Base-by-base conservation (phyloP, 2,329 filamentous ascomycete species). In the Capronia epimyces region DNA sequence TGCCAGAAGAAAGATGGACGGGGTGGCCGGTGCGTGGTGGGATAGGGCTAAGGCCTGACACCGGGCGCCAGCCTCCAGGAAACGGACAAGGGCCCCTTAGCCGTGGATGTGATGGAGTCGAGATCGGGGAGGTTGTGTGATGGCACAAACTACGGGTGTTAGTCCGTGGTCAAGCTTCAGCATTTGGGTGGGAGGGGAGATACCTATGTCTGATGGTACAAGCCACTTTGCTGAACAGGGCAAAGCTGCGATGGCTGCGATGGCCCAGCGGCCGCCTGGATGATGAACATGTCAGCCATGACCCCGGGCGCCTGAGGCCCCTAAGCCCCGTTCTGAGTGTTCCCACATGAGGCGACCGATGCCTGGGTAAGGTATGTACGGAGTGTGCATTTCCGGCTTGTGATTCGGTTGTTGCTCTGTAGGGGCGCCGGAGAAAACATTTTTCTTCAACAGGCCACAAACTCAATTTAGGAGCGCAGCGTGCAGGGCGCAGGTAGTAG, bases 161-260 rank as follows among this genome's bases (percentile, higher is more conserved):
- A 37, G 34, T 34, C 8, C 8, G 31, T 34, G 9, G 9, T 34
- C 12, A 34, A 13, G 15, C 34, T 6, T 9, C 20, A 12, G 18
- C 20, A 37, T 37, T 37, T n/a, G n/a, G 34, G 34, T 37, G 34
- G 39, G n/a, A 25, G 13, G 6, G 8, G 13, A 13, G 12, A 7
- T 8, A 25, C 6, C 39, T 42, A 22, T 42, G 20, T 24, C 20
- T 24, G 16, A 21, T 15, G 16, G 27, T n/a, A 5, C 43, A 20
- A 45, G 2, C 7, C 25, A 10, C 29, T 45, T 45, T 45, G 27
- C 43, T 45, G 22, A 34, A 45, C 27, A 12, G 10, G 43, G 43
- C 43, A 45, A 45, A 32, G 43, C 43, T 31, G 10, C 43, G 20
- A 21, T 22, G 25, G 20, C 16, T 34, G 8, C 22, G 13, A 12